Evolutionary conservation across 1,139 yeast species (phyloP).

Genomic region (Pichia sorboxylosa): DNA sequence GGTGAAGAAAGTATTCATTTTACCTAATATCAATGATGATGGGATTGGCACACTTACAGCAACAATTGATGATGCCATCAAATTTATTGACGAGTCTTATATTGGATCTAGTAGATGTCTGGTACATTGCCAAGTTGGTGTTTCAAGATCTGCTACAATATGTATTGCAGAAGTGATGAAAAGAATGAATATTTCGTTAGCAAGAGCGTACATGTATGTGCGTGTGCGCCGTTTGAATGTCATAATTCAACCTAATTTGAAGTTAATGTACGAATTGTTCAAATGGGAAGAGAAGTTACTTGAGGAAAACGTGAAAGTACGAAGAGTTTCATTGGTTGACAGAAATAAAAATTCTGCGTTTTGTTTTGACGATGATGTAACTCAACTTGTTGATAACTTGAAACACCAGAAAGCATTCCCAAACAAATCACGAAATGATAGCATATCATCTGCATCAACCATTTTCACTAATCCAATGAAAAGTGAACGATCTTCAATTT

Average conservation of each 20-base stretch:
- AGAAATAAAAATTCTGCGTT: not conserved
- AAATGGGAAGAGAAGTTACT: constrained; percentile 54
- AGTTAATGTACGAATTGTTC: constrained; percentile 74
- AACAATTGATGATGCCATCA: constrained; percentile 30
- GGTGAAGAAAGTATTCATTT: constrained; percentile 29
- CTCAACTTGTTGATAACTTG: not conserved
- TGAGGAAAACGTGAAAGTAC: not conserved
- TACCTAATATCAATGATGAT: constrained; percentile 37
- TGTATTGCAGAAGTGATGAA: constrained; percentile 88
- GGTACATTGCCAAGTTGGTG: constrained; percentile 88
- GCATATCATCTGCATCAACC: constrained; percentile 5
- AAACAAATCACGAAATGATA: not conserved
- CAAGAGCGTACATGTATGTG: constrained; percentile 69
- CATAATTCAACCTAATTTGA: constrained; percentile 81
- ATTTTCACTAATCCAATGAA: constrained; percentile 6
- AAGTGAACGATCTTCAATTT: constrained; percentile 18
- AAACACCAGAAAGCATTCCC: not conserved
- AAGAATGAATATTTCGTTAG: constrained; percentile 47
- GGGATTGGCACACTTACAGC: constrained; percentile 36
- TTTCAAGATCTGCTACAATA: constrained; percentile 80
- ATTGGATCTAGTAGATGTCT: constrained; percentile 38
- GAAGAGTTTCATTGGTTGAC: not conserved
- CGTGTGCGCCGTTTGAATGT: constrained; percentile 78
- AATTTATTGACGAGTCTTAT: constrained; percentile 32
- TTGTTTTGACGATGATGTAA: not conserved